Base-by-base conservation (phyloP, 1,139 yeast species). In the Debaryomycetaceae sp. region DNA sequence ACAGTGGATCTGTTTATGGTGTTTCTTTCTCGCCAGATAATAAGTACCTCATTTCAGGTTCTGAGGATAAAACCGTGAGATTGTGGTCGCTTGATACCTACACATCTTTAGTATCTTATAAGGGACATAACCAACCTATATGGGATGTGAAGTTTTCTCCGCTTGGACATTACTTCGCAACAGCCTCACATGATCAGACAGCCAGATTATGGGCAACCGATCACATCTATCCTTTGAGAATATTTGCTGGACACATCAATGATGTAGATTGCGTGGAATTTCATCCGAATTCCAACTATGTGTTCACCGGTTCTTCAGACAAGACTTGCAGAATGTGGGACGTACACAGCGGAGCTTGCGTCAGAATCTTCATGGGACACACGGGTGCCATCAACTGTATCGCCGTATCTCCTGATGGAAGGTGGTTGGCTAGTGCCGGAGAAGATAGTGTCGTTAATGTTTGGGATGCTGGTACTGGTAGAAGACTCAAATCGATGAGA, bases 321-420 rank as follows among this genome's bases (percentile, higher is more conserved):
- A 88, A 89, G 68, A 89, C 98, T 0, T 86, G 96, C 59, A 77
- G 99, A 53, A 88, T 95, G 97, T 95, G 99, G 99, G 99, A 95
- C 65, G 83, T 95, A 33, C 81, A 84, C 42, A 80, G 84, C 38
- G 99, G 99, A 36, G 84, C 81, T 53, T 83, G 95, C 38, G 98
- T 91, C 13, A 80, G 99, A 51, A 83, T 93, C n/a, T 93, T 95
- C 62, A 81, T 89, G 66, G 98, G 98, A 1, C 98, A 93, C 58
- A 83, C 95, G 1, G 93, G 93, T 13, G 86, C 97, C 1, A 80
- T 95, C 34, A 87, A 88, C 53, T 78, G 90, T 38, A 74, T 89
- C 56, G 90, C 96, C 0, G 96, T 89, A 7, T 86, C 96, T 0
- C 98, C 98, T 0, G 97, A 93, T 66, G 99, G 99, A 2, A 77